Percentiles rank a stretch among this genome's conserved stretches.
Conservation (phyloP, 176 grass and related monocot genomes). For the Guadua angustifolia region DNA sequence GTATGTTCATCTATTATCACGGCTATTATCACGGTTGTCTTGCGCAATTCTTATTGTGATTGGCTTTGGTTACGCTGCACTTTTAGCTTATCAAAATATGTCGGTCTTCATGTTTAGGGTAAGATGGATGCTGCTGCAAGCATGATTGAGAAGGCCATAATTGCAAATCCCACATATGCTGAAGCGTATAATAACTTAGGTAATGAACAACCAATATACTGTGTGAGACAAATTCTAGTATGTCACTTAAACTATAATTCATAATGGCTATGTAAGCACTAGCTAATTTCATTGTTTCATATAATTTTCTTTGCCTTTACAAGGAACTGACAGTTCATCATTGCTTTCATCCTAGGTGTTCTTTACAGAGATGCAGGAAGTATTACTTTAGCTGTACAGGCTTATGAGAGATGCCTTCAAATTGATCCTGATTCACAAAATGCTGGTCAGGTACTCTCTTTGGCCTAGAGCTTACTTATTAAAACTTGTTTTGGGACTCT, state of each 20-base stretch:
- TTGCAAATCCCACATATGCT: constrained; percentile 82
- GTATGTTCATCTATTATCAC: constrained; percentile 46
- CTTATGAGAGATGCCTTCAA: constrained; percentile 95
- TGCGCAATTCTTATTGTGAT: constrained; percentile 19
- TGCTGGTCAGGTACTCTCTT: constrained; percentile 84
- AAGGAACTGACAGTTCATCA: constrained; percentile 33
- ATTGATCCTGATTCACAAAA: constrained; percentile 98
- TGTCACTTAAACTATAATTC: neutral
- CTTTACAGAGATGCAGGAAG: constrained; percentile 99
- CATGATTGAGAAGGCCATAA: constrained; percentile 97
- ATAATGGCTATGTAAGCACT: constrained; percentile 7
- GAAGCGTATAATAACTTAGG: constrained; percentile 99
- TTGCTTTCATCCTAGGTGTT: constrained; percentile 68
- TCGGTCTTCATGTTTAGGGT: constrained; percentile 60
- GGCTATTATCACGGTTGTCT: constrained; percentile 29
- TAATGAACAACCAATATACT: constrained; percentile 36
- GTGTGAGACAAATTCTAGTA: neutral
- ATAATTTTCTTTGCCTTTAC: constrained; percentile 1
- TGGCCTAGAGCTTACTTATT: constrained; percentile 21
- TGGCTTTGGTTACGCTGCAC: neutral
- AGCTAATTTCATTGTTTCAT: constrained; percentile 1
- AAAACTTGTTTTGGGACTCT: neutral
- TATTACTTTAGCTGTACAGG: constrained; percentile 83
- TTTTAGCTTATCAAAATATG: constrained; percentile 37
- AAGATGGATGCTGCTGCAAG: constrained; percentile 96